Base-by-base conservation (phyloP, 768 basidiomycete species). In the Royoungia palumana region DNA sequence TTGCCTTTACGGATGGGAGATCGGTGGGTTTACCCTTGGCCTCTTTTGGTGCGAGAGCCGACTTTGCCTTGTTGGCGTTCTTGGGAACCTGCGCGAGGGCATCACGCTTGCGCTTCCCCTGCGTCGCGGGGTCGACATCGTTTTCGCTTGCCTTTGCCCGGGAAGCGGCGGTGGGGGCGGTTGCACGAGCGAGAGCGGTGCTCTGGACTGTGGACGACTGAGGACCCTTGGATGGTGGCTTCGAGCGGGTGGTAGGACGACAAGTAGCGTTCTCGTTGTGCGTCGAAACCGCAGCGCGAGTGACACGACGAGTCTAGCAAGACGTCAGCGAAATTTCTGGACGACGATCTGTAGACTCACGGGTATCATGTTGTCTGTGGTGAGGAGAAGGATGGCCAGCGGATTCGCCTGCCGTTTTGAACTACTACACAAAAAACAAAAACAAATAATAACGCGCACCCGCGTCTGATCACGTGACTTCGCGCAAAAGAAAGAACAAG, bases 61-160 rank as follows among this genome's bases (percentile, higher is more conserved):
- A 59, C 51, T 72, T 73, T 53, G 75, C 56, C 51, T 64, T 69
- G 49, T 56, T 62, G 30, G 67, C 75, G 58, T 79, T 81, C 59
- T 82, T 81, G 3, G 73, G 71, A 37, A 90, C 84, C 62, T 91
- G 89, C 14, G 79, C 79, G 35, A 91, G 73, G 0, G 82, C 87
- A 41, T 83, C 83, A 17, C 89, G 83, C 65, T 89, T 90, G 47
- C 87, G 79, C 63, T 88, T 88, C 28, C 77, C 80, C 39, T 76
- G 76, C 3, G 72, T 70, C 17, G 72, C 67, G 13, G 70, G 68
- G 36, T 83, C 80, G 19, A 65, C 58, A 53, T 80, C 75, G 53
- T 69, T 66, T 32, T 75, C 71, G 54, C 75, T 61, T 1, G 42
- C 54, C 22, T 68, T 69, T 24, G 66, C 66, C 48, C 58, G 59